phyloP scores from a whole-genome alignment of 2,329 filamentous ascomycete species.

The Lojkania enalia region DNA sequence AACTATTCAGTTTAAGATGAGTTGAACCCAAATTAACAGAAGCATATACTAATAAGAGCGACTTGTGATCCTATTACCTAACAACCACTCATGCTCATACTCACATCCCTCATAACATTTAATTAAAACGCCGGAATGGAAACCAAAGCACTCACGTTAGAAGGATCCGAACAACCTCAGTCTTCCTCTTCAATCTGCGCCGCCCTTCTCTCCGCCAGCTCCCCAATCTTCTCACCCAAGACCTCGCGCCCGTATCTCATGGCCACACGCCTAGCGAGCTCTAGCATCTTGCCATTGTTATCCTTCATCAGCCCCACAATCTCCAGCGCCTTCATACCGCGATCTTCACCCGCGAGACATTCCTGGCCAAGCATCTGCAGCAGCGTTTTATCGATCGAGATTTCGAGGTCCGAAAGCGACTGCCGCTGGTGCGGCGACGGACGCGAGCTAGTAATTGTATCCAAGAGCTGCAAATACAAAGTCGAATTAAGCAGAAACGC shows the following conservation, averaged over 20 bases:
- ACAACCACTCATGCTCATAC: no score
- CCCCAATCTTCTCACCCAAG: conserved; percentile 86
- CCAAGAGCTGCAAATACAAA: conserved; percentile 72
- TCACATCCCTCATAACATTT: no score
- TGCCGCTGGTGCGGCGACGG: conserved; percentile 66
- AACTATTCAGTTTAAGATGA: no score
- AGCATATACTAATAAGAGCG: no score
- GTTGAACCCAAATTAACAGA: no score
- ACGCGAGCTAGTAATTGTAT: conserved; percentile 70
- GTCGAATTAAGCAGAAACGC: conserved; percentile 75
- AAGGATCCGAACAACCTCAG: no score
- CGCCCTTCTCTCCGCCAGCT: conserved; percentile 73
- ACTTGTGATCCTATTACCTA: no score
- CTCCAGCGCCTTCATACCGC: conserved; percentile 92
- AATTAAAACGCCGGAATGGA: no score
- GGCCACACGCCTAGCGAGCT: conserved; percentile 88
- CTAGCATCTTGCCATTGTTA: conserved; percentile 82
- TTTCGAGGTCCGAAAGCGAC: conserved; percentile 70
- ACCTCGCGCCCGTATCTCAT: conserved; percentile 79
- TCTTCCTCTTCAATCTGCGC: conserved; percentile 55
- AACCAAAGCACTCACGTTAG: no score
- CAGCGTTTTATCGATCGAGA: conserved; percentile 87
- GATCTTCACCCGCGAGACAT: conserved; percentile 89
- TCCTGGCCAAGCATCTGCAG: conserved; percentile 87
- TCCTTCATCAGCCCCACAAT: conserved; percentile 86